Conservation (phyloP, 495 filamentous ascomycete genomes). For the Podospora conica region DNA sequence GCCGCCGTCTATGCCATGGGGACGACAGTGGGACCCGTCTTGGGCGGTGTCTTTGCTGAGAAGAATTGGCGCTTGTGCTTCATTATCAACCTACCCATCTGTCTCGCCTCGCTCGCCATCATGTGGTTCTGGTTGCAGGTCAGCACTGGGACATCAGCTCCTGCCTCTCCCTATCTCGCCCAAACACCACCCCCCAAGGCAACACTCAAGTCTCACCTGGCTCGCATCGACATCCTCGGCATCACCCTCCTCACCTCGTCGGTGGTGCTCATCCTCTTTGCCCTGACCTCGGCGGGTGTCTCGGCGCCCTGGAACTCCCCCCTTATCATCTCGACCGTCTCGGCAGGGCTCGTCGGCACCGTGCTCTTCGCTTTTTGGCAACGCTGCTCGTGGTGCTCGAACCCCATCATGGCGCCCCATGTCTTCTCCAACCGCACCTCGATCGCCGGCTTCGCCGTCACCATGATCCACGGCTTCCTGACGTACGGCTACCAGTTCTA, state of each 20-base stretch:
- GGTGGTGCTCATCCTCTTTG: constrained; percentile 30
- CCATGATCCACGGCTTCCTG: constrained; percentile 26
- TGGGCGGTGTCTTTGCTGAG: constrained; percentile 69
- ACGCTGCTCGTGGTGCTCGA: constrained; percentile 17
- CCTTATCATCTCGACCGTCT: constrained; percentile 14
- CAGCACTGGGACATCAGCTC: constrained; percentile 10
- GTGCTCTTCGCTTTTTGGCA: constrained; percentile 25
- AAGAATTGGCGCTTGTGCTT: constrained; percentile 27
- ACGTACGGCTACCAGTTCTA: constrained; percentile 41
- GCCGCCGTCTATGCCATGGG: constrained; percentile 70
- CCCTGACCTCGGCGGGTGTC: constrained; percentile 27
- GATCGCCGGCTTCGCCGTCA: constrained; percentile 22
- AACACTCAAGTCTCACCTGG: constrained; percentile 6
- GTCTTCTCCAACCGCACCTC: constrained; percentile 35
- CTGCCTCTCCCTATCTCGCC: background rate
- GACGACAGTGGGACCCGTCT: constrained; percentile 63
- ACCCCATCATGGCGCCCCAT: constrained; percentile 30
- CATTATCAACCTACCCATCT: constrained; percentile 26
- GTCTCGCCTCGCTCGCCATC: constrained; percentile 18
- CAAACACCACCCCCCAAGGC: background rate
- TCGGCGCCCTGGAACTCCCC: constrained; percentile 22
- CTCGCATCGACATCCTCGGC: constrained; percentile 26
- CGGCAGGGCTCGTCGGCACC: constrained; percentile 21
- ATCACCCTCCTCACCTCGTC: constrained; percentile 26
- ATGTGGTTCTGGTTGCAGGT: constrained; percentile 29